phyloP scores from a whole-genome alignment of 805 yeast genomes.

The Metschnikowia kofuensis region DNA sequence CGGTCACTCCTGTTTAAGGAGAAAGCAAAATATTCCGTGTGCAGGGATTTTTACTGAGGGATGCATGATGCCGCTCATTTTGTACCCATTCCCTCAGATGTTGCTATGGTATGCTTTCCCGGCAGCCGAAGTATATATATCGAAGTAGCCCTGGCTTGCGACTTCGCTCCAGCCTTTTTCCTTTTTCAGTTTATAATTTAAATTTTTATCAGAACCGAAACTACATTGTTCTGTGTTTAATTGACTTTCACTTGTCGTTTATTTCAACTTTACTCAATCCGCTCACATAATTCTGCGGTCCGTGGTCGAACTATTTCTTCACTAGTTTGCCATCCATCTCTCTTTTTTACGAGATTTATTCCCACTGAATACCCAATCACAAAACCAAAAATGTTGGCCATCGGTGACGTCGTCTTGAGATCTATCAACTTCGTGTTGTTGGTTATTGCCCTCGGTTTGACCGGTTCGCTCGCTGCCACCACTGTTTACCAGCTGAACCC shows the following conservation, averaged over 20 bases:
- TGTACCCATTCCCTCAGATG: slow-evolving; percentile 7
- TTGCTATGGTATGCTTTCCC: slow-evolving; percentile 14
- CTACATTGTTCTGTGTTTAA: slow-evolving; percentile 1
- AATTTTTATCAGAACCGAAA: background rate
- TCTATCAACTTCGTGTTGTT: slow-evolving; percentile 70
- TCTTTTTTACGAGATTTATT: background rate
- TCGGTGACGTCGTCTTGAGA: slow-evolving; percentile 76
- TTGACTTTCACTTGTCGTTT: slow-evolving; percentile 5
- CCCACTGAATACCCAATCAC: background rate
- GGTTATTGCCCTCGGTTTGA: slow-evolving; percentile 77
- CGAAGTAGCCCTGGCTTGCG: slow-evolving; percentile 6
- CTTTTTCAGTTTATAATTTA: slow-evolving; percentile 2
- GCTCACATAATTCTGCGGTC: background rate
- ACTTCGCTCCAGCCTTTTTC: background rate
- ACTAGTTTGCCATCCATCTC: background rate
- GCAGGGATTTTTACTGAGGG: slow-evolving; percentile 9
- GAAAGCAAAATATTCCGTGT: slow-evolving; percentile 18
- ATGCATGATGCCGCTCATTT: slow-evolving; percentile 13
- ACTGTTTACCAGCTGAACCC: slow-evolving; percentile 51
- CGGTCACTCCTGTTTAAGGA: slow-evolving; percentile 14
- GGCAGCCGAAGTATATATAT: slow-evolving; percentile 6
- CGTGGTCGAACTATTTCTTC: background rate
- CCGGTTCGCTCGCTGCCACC: slow-evolving; percentile 82
- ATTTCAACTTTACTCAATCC: background rate
- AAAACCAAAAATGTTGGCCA: slow-evolving; percentile 50